Evolutionary conservation across 257 asterid genomes (phyloP).

Genomic region (Paulownia fortunei): DNA sequence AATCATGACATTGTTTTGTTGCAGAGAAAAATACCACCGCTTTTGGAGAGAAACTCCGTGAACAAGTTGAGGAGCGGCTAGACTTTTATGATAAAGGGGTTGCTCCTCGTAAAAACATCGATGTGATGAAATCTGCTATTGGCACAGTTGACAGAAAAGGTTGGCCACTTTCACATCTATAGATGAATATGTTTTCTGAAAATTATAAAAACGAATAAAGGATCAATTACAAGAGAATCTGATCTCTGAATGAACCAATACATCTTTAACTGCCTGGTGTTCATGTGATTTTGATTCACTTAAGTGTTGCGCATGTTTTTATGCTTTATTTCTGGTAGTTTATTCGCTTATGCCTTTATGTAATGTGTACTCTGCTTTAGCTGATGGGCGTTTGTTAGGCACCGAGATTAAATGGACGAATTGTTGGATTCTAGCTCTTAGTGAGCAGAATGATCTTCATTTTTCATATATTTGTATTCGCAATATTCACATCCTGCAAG

Average conservation of each 20-base stretch:
- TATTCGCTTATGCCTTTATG: background rate
- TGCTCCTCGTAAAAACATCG: conserved; percentile 94
- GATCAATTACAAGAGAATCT: background rate
- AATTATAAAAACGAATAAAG: background rate
- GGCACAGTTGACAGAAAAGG: conserved; percentile 65
- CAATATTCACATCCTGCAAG: background rate
- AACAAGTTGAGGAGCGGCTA: conserved; percentile 97
- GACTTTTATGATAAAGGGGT: conserved; percentile 96
- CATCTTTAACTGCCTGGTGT: background rate
- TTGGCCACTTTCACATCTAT: conserved; percentile 26
- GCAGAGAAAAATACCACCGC: conserved; percentile 76
- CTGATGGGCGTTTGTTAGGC: background rate
- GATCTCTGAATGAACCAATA: background rate
- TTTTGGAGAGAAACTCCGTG: conserved; percentile 95
- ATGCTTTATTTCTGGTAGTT: background rate
- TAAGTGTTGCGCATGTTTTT: background rate
- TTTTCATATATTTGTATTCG: background rate
- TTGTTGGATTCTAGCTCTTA: background rate
- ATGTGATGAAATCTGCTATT: conserved; percentile 84
- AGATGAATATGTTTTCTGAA: background rate
- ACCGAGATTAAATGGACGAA: background rate
- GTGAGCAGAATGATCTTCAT: background rate
- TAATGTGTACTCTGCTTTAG: background rate
- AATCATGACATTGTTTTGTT: background rate
- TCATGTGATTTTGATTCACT: background rate